Conservation (phyloP, 2,329 filamentous ascomycete species). For the Paecilomyces variotii region DNA sequence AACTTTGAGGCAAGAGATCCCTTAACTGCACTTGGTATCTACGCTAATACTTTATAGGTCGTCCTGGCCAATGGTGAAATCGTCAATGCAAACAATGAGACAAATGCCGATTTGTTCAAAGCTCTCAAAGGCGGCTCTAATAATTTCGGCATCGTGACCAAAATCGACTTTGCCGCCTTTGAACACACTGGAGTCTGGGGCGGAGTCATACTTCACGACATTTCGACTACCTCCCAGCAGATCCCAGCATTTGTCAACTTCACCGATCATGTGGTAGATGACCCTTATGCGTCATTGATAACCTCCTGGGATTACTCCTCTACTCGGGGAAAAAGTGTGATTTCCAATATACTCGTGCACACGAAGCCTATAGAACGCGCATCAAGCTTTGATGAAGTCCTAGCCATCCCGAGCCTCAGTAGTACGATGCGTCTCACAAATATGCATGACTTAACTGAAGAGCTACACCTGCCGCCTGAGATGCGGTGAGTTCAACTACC, state of each 20-base stretch:
- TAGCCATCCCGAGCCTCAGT: constrained; percentile 13
- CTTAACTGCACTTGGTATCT: not conserved
- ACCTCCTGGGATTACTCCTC: not conserved
- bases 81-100: constrained; percentile 35
- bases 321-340: not conserved
- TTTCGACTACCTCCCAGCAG: constrained; percentile 10
- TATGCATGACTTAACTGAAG: constrained; percentile 15
- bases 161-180: constrained; percentile 15
- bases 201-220: constrained; percentile 10
- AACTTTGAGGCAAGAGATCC: constrained; percentile 34
- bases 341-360: constrained; percentile 16
- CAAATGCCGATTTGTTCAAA: constrained; percentile 44
- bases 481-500: not conserved
- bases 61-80: constrained; percentile 46
- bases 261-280: constrained; percentile 11
- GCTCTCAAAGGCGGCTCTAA: constrained; percentile 51
- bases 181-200: constrained; percentile 14
- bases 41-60: constrained; percentile 15
- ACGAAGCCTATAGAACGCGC: constrained; percentile 20
- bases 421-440: constrained; percentile 14
- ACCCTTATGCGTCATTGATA: constrained; percentile 12
- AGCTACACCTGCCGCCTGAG: constrained; percentile 6
- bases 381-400: constrained; percentile 23
- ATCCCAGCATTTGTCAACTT: constrained; percentile 13
- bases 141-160: constrained; percentile 42